Conservation (phyloP, 75 land plant genomes). For the Sequoia sempervirens region DNA sequence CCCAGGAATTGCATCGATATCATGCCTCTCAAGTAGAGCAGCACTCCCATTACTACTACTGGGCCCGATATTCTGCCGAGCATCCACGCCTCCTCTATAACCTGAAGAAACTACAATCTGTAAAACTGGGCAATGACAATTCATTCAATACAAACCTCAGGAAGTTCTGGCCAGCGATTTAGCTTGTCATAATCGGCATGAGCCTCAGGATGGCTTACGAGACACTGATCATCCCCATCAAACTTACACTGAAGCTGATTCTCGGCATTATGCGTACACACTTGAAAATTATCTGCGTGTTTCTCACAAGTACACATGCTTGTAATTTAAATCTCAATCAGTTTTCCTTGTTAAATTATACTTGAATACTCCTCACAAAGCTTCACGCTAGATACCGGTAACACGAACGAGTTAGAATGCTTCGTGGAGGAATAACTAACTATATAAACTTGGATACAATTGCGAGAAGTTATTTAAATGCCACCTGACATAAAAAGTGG, state of each 20-base stretch:
- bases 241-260: not conserved
- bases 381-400: too few species aligned
- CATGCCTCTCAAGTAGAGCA: too few species aligned
- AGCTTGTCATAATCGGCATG: not conserved
- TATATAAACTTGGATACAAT: too few species aligned
- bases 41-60: conserved; percentile 29
- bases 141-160: not conserved
- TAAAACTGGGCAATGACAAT: not conserved
- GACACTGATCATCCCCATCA: not conserved
- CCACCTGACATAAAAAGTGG: too few species aligned
- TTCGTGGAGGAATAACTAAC: too few species aligned
- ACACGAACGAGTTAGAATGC: too few species aligned
- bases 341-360: too few species aligned
- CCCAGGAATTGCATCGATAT: too few species aligned
- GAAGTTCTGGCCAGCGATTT: not conserved
- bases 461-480: too few species aligned
- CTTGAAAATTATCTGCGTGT: not conserved
- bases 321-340: not conserved
- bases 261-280: not conserved
- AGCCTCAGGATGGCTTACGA: not conserved
- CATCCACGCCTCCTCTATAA: conserved; percentile 22
- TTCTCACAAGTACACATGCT: not conserved
- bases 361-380: too few species aligned
- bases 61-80: conserved; percentile 32
- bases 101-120: conserved; percentile 5